A percentile compares a stretch with the other conserved stretches of the same genome.
Conservation (phyloP, 768 basidiomycete species). For the Termitomyces titanicus region DNA sequence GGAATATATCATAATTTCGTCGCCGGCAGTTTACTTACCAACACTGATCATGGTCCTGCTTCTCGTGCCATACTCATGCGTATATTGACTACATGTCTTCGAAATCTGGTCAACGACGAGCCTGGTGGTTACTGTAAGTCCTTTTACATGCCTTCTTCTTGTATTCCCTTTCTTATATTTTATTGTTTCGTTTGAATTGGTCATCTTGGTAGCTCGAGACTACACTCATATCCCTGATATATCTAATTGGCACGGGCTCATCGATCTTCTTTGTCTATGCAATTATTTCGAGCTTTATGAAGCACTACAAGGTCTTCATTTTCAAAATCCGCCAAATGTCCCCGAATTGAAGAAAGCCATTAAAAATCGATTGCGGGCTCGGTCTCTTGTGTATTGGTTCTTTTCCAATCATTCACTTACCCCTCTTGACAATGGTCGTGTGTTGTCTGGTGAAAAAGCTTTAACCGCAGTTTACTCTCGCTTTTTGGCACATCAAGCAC, state of each 20-base stretch:
- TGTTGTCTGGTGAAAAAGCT: too few species aligned
- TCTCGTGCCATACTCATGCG: neutral
- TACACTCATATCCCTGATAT: neutral
- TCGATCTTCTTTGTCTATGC: neutral
- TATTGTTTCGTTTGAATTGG: too few species aligned
- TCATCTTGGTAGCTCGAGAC: neutral
- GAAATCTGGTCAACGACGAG: too few species aligned
- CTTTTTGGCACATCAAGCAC: too few species aligned
- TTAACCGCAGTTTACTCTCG: too few species aligned
- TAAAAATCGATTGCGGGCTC: neutral
- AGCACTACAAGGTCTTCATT: neutral
- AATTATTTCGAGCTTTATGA: neutral
- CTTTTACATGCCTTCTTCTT: too few species aligned
- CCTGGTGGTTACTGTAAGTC: too few species aligned
- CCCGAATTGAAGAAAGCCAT: neutral
- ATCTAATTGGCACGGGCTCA: neutral
- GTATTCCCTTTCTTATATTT: neutral
- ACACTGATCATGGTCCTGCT: conserved; percentile 8
- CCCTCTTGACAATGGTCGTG: too few species aligned
- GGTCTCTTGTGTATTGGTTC: neutral
- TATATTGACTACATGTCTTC: neutral
- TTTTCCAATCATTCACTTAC: neutral
- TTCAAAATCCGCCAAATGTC: neutral
- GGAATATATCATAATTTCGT: conserved; percentile 17
- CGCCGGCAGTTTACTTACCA: conserved; percentile 7